phyloP scores from a whole-genome alignment of 2,329 filamentous ascomycete species.

The Leptodontidium sp. region DNA sequence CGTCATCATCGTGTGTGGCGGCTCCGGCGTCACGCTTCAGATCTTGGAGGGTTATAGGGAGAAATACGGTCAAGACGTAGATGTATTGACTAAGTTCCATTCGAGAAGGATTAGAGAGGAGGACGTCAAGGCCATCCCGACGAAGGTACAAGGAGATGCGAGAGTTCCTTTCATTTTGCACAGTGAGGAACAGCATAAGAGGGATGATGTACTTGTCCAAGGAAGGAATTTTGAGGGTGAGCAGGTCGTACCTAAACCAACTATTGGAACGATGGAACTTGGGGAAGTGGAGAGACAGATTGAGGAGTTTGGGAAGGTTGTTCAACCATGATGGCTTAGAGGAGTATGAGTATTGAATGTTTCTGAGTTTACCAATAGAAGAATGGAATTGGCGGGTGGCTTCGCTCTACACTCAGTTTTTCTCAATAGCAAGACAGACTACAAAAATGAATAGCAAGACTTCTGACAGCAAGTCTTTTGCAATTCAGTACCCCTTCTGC shows the following conservation, averaged over 20 bases:
- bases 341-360: neutral
- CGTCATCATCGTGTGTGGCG: slow-evolving; percentile 86
- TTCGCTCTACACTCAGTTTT: neutral
- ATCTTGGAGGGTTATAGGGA: slow-evolving; percentile 64
- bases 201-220: slow-evolving; percentile 1
- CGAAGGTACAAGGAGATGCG: neutral
- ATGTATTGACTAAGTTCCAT: slow-evolving; percentile 21
- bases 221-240: slow-evolving; percentile 18
- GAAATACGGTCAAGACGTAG: slow-evolving; percentile 29
- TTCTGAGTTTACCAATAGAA: too few relatives aligned
- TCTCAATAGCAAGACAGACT: too few relatives aligned
- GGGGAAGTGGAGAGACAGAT: slow-evolving; percentile 23
- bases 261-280: slow-evolving; percentile 17
- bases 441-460: too few relatives aligned
- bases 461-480: too few relatives aligned
- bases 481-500: too few relatives aligned
- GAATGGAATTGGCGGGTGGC: neutral
- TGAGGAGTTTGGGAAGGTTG: slow-evolving; percentile 24
- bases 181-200: slow-evolving; percentile 17
- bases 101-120: slow-evolving; percentile 15
- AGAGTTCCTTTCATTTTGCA: slow-evolving; percentile 23
- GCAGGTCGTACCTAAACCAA: neutral
- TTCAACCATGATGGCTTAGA: neutral
- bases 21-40: slow-evolving; percentile 70
- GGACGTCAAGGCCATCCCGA: neutral